Percentiles rank a stretch among this genome's conserved stretches.
Evolutionary conservation across 1,139 yeast species (phyloP).

Genomic region (Diutina siamensis): DNA sequence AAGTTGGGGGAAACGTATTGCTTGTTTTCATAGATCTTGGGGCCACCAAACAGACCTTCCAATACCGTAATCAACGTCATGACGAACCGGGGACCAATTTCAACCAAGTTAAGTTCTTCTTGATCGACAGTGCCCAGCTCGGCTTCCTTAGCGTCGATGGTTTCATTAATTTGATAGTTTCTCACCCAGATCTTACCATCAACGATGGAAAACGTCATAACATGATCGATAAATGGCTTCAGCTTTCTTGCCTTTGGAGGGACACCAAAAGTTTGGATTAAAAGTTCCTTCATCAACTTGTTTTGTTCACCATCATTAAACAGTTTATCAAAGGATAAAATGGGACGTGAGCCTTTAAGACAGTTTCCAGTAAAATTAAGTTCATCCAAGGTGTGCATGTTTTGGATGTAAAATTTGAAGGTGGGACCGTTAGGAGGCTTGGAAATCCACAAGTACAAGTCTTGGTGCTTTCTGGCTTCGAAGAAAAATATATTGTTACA

Average conservation of each 20-base stretch:
- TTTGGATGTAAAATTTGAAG: conserved; percentile 84
- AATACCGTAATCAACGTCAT: conserved; percentile 83
- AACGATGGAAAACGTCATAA: conserved; percentile 82
- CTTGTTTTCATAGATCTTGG: conserved; percentile 93
- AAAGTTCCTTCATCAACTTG: conserved; percentile 71
- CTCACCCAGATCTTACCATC: conserved; percentile 95
- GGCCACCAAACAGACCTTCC: conserved; percentile 97
- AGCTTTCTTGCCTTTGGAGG: conserved; percentile 93
- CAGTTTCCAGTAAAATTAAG: conserved; percentile 94
- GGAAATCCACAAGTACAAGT: conserved; percentile 86
- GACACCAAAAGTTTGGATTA: conserved; percentile 84
- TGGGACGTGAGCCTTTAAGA: conserved; percentile 91
- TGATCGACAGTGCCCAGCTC: conserved; percentile 27
- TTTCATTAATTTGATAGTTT: conserved; percentile 84
- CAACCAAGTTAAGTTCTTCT: conserved; percentile 66
- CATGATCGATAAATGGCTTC: conserved; percentile 93
- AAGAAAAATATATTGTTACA: conserved; percentile 92
- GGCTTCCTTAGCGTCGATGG: conserved; percentile 42
- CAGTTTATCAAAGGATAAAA: conserved; percentile 73
- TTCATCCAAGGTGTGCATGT: conserved; percentile 93
- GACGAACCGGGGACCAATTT: conserved; percentile 95
- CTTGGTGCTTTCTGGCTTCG: conserved; percentile 95
- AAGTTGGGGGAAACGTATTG: conserved; percentile 94
- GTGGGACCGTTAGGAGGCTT: conserved; percentile 99
- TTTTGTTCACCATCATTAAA: conserved; percentile 54